Evolutionary conservation across 768 basidiomycete species (phyloP), one percentile per base, ranked within the genome.

Genomic region (Fomitopsis serialis): DNA sequence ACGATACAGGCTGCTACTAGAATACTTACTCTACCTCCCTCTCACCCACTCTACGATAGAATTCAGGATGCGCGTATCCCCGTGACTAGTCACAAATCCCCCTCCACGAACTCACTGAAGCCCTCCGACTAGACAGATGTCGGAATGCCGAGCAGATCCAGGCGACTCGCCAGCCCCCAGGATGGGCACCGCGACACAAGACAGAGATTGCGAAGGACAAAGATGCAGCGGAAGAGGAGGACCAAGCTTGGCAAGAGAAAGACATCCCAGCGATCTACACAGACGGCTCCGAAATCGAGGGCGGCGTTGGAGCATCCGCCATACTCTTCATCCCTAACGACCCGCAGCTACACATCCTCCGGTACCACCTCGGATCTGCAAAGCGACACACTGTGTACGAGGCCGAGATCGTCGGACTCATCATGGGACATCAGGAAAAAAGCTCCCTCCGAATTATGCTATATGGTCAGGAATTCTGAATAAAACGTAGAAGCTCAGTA

Each of bases 281-380:
- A 2, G 69, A 70, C 42, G 67, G 70, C 2, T 71, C 64, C 9
- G 64, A 56, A 0, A 37, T 60, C 15, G 53, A 65, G 3, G 61
- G 64, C 2, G 54, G 55, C 12, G 59, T 70, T 2, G 69, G 70
- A 2, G 70, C 63, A 11, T 61, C 64, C 10, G 70, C 67, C 19
- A 63, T 70, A 5, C 48, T 68, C 8, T 52, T 53, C 45, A 42
- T 29, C 6, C 46, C 47, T 0, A 65, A 54, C 1, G 9, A 10
- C 32, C 21, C 10, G 11, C 32, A 8, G 17, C 48, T 29, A 5
- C 2, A n/a, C 12, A 17, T 24, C 7, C 32, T 64, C 15, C 44
- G 52, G 21, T 54, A 54, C 21, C 40, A 64, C n/a, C 55, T 72
- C 2, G 66, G 68, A 9, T 32, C 37, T 0, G 51, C 51, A 1